A percentile compares a stretch with the other conserved stretches of the same genome.
Evolutionary conservation across 176 grass and related monocot genomes (phyloP).

Genomic region (Guadua angustifolia): DNA sequence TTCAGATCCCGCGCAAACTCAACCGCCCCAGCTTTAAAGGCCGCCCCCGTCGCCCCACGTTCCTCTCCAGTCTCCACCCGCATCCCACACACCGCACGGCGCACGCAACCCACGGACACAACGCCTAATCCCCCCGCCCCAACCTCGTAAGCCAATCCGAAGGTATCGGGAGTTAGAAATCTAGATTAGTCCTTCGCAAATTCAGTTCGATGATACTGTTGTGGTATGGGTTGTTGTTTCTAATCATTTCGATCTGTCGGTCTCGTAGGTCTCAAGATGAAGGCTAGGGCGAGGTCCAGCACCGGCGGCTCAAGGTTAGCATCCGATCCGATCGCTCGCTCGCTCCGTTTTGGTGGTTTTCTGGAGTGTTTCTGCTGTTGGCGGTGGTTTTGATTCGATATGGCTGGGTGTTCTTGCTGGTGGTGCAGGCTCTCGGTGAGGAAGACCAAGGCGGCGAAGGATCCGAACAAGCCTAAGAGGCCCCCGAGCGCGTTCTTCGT

Average conservation of each 20-base stretch:
- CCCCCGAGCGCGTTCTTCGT: slow-evolving; percentile 89
- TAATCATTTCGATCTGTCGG: slow-evolving; percentile 35
- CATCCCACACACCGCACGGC: slow-evolving; percentile 21
- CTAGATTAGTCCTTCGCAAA: background rate
- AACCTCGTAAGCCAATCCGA: slow-evolving; percentile 30
- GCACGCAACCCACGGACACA: background rate
- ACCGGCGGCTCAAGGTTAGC: slow-evolving; percentile 52
- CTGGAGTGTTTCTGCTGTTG: background rate
- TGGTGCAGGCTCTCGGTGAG: slow-evolving; percentile 64
- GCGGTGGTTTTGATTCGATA: slow-evolving; percentile 13
- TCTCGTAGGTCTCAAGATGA: slow-evolving; percentile 57
- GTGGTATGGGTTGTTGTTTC: background rate
- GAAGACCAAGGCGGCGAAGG: slow-evolving; percentile 72
- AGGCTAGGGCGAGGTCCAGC: slow-evolving; percentile 52
- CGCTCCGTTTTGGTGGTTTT: background rate
- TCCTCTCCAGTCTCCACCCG: slow-evolving; percentile 39
- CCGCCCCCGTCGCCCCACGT: slow-evolving; percentile 2
- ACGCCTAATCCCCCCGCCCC: no score
- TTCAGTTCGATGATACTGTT: background rate
- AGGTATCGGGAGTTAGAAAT: slow-evolving; percentile 38
- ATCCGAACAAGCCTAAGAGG: slow-evolving; percentile 90
- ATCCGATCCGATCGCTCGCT: background rate
- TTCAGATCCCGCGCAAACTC: slow-evolving; percentile 63
- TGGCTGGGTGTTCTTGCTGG: background rate
- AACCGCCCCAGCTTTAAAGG: slow-evolving; percentile 47